Conservation (phyloP, 2,329 filamentous ascomycete species). For the Coniochaeta sp. region DNA sequence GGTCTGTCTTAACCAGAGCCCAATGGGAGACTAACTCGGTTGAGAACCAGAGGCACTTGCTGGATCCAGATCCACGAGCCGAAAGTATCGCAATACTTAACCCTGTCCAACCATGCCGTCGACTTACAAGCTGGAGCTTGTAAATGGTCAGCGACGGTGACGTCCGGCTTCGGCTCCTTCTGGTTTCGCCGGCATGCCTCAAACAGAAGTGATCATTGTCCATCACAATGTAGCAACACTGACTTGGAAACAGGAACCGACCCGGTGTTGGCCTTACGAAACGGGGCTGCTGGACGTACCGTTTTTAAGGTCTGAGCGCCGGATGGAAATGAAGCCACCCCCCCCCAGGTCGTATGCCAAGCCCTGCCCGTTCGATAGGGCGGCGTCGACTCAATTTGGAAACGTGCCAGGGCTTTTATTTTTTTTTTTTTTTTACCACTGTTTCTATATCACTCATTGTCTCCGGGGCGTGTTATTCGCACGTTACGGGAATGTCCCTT, state of each 20-base stretch:
- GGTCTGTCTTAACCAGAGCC: neutral
- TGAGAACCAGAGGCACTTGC: neutral
- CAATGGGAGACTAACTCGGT: neutral
- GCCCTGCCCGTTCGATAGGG: neutral
- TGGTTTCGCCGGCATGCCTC: neutral
- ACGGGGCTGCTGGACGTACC: neutral
- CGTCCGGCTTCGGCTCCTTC: slow-evolving; percentile 1
- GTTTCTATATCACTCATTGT: neutral
- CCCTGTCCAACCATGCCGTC: neutral
- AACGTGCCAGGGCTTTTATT: neutral
- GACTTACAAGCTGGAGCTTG: neutral
- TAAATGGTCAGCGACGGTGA: neutral
- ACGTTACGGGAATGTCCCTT: neutral
- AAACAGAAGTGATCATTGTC: neutral
- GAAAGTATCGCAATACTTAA: neutral
- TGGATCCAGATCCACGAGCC: neutral
- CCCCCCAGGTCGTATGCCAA: neutral
- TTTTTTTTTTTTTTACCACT: no score
- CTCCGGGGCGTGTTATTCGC: neutral
- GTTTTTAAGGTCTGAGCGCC: neutral
- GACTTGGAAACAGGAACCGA: neutral
- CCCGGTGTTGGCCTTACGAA: neutral
- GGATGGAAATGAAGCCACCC: slow-evolving; percentile 2
- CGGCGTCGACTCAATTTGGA: slow-evolving; percentile 1
- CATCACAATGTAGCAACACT: neutral